These are phyloP conservation scores for Nigrospora sphaerica DNA, from an alignment of 2,329 filamentous ascomycete genomes.

Conservation along the genomic window DNA sequence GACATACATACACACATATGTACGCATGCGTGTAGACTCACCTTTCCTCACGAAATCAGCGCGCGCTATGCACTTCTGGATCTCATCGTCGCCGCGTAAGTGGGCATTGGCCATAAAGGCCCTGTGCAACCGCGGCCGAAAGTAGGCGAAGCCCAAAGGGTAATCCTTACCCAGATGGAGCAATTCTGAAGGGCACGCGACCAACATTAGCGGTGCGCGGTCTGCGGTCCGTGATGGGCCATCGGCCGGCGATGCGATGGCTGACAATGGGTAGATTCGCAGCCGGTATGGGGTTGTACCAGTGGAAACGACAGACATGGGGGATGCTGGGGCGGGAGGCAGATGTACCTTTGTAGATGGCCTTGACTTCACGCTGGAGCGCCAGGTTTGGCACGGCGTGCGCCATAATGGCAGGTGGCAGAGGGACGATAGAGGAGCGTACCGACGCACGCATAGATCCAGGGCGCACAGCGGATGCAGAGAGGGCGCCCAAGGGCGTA, in stretches of 20 bases:
- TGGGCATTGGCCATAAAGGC: conserved; percentile 74
- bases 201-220: too few species aligned
- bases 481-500: too few species aligned
- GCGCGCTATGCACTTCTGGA: conserved; percentile 65
- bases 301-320: background rate
- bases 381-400: conserved; percentile 31
- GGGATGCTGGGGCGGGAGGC: background rate
- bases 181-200: conserved; percentile 51
- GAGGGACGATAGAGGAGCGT: too few species aligned
- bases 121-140: conserved; percentile 71
- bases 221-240: too few species aligned
- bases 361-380: conserved; percentile 72
- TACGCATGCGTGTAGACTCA: conserved; percentile 22
- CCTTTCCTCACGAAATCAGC: conserved; percentile 91
- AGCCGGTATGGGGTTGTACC: too few species aligned
- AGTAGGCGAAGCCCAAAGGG: conserved; percentile 75
- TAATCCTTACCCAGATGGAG: conserved; percentile 81
- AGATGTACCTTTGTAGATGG: conserved; percentile 74
- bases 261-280: too few species aligned
- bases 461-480: too few species aligned
- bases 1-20: too few species aligned
- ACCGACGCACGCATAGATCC: too few species aligned
- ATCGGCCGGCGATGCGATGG: too few species aligned
- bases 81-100: conserved; percentile 66
- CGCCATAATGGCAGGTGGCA: too few species aligned